phyloP scores from a whole-genome alignment of 2,329 filamentous ascomycete genomes.

The Penicillium sp. region DNA sequence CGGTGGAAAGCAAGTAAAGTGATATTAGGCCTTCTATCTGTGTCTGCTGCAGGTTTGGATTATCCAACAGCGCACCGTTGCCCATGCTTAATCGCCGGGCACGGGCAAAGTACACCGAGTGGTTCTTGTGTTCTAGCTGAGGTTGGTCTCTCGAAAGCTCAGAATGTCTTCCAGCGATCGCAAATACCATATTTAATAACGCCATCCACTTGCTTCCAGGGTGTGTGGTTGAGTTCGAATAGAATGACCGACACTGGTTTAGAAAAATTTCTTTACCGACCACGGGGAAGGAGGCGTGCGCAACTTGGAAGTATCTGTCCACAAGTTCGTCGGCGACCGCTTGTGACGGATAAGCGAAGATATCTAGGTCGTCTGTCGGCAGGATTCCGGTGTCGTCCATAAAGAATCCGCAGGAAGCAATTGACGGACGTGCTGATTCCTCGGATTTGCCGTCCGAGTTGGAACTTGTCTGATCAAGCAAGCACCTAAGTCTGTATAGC shows the following conservation, averaged over 20 bases:
- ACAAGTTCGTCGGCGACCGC: conserved; percentile 41
- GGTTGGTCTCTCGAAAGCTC: conserved; percentile 29
- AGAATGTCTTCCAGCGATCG: conserved; percentile 41
- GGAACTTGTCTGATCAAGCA: conserved; percentile 28
- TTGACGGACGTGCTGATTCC: conserved; percentile 30
- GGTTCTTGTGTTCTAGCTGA: conserved; percentile 31
- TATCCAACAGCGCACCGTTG: conserved; percentile 36
- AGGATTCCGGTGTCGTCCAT: conserved; percentile 39
- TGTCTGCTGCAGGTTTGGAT: conserved; percentile 45
- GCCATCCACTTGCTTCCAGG: conserved; percentile 43
- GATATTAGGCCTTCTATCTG: conserved; percentile 43
- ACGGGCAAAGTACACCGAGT: conserved; percentile 42
- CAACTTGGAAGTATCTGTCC: conserved; percentile 40
- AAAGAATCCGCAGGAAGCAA: conserved; percentile 29
- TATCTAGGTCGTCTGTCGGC: conserved; percentile 35
- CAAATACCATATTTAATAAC: conserved; percentile 46
- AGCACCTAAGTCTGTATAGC: conserved; percentile 42
- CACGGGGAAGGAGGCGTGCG: conserved; percentile 45
- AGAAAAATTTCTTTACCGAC: conserved; percentile 41
- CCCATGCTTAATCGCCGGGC: conserved; percentile 42
- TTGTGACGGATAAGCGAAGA: conserved; percentile 35
- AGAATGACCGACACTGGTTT: conserved; percentile 40
- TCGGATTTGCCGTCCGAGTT: conserved; percentile 18
- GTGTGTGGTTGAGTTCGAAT: conserved; percentile 27
- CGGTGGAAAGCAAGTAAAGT: conserved; percentile 41